Conservation (phyloP, 257 asterid species). For the Handroanthus guayacan region DNA sequence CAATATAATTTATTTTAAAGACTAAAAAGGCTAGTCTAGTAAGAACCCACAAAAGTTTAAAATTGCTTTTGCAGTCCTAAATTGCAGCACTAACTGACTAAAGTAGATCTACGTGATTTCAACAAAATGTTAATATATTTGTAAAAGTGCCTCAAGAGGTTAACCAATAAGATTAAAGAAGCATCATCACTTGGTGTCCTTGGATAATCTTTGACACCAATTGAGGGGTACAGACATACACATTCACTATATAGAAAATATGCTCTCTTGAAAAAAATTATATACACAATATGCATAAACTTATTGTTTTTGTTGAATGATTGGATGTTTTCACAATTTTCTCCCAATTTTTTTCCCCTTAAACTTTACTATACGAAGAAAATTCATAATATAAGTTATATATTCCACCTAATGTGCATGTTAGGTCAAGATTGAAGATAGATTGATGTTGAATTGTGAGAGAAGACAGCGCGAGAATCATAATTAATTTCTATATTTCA, state of each 20-base stretch:
- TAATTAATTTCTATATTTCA: too few species aligned
- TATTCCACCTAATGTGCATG: too few species aligned
- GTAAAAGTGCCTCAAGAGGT: conserved; percentile 6
- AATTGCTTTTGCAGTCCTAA: conserved; percentile 10
- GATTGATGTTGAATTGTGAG: too few species aligned
- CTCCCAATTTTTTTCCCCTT: too few species aligned
- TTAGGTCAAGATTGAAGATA: too few species aligned
- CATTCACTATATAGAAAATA: not conserved
- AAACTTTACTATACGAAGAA: too few species aligned
- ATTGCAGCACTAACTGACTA: conserved; percentile 12
- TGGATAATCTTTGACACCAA: not conserved
- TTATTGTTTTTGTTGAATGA: too few species aligned
- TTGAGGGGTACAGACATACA: not conserved
- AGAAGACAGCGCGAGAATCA: too few species aligned
- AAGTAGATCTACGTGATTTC: conserved; percentile 24
- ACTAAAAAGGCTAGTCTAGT: conserved; percentile 13
- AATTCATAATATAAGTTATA: too few species aligned
- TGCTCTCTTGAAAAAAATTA: too few species aligned
- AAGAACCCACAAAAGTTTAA: conserved; percentile 11
- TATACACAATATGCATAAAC: too few species aligned
- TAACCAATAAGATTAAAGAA: conserved; percentile 12
- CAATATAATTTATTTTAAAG: not conserved
- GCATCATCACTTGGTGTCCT: not conserved
- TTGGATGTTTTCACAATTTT: too few species aligned
- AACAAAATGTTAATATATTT: conserved; percentile 7